These are phyloP conservation scores for Ophiostoma piceae DNA, from an alignment of 2,329 filamentous ascomycete genomes.

Conservation along the genomic window DNA sequence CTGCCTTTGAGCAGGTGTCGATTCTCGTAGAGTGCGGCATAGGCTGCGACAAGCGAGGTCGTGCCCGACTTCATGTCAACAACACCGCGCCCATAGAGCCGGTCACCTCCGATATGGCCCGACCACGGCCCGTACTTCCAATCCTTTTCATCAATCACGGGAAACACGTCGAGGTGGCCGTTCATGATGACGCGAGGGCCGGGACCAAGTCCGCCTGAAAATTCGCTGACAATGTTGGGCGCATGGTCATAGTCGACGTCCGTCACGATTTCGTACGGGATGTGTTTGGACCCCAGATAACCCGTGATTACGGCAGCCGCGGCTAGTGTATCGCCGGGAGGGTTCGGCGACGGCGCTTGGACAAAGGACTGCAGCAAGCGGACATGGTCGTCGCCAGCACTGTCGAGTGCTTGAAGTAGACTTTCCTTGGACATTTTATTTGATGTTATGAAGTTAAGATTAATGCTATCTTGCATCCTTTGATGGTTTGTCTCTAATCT, in stretches of 20 bases:
- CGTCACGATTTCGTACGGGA: background rate
- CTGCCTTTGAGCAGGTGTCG: slow-evolving; percentile 19
- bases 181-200: slow-evolving; percentile 1
- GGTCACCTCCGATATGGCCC: slow-evolving; percentile 21
- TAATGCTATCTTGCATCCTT: background rate
- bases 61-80: slow-evolving; percentile 26
- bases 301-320: background rate
- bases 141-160: slow-evolving; percentile 15
- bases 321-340: slow-evolving; percentile 16
- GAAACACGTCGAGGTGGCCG: slow-evolving; percentile 19
- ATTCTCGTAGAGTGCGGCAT: slow-evolving; percentile 15
- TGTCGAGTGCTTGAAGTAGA: slow-evolving; percentile 19
- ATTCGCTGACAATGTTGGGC: background rate
- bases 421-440: background rate
- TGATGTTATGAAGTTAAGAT: no score
- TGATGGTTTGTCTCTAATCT: background rate
- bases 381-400: slow-evolving; percentile 13
- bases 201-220: background rate
- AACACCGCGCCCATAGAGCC: slow-evolving; percentile 21
- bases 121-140: slow-evolving; percentile 24
- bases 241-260: background rate
- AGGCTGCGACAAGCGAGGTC: slow-evolving; percentile 21
- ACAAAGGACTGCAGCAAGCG: slow-evolving; percentile 21
- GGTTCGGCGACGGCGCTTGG: slow-evolving; percentile 21
- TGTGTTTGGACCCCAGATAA: background rate